phyloP scores from a whole-genome alignment of 139 green algal species.

The Chlamydomonas asymmetrica region DNA sequence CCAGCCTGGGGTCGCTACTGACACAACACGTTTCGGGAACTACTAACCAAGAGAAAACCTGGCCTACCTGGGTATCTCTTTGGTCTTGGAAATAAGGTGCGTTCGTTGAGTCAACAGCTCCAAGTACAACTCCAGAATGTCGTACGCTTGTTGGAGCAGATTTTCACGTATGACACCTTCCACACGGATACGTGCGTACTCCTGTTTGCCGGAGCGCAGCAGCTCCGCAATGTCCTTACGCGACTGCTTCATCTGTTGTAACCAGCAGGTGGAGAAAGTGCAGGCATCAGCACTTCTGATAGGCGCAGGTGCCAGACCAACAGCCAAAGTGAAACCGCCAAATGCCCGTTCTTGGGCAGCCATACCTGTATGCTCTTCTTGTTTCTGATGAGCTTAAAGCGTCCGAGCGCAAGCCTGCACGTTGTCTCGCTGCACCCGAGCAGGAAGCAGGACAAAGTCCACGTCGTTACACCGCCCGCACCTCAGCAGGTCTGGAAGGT shows the following conservation, averaged over 20 bases:
- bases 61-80: no score
- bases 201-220: slow-evolving; percentile 68
- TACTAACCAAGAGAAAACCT: no score
- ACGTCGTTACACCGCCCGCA: background rate
- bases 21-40: no score
- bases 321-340: background rate
- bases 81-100: slow-evolving; percentile 72
- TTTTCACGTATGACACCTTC: slow-evolving; percentile 86
- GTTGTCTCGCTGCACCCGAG: slow-evolving; percentile 65
- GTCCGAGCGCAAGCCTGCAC: slow-evolving; percentile 62
- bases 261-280: background rate
- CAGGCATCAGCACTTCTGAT: background rate
- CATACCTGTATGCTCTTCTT: slow-evolving; percentile 61
- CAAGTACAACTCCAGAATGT: slow-evolving; percentile 90
- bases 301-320: background rate
- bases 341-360: no score
- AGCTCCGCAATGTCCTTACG: slow-evolving; percentile 78
- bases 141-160: slow-evolving; percentile 66
- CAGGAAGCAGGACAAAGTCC: background rate
- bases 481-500: no score
- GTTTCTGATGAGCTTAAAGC: slow-evolving; percentile 81
- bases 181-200: slow-evolving; percentile 84
- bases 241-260: slow-evolving; percentile 64
- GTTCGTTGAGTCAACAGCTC: slow-evolving; percentile 84
- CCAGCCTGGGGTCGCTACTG: no score